Percentiles rank a stretch among this genome's conserved stretches.
phyloP scores from a whole-genome alignment of 2,329 filamentous ascomycete species.

The Diaporthe batatas region DNA sequence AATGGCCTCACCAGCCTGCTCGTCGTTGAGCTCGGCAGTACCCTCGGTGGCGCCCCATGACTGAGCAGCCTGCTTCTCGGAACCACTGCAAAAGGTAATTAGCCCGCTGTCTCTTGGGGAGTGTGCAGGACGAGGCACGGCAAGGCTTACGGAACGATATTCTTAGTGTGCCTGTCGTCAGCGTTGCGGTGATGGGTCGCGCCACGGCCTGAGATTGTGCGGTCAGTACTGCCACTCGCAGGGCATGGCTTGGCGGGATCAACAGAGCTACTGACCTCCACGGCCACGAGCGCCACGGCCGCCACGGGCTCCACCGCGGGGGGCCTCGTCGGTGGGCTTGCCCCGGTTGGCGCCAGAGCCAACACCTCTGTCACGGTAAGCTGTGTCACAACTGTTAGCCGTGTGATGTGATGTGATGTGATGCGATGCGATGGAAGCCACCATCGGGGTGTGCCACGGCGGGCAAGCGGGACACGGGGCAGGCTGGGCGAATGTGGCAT shows the following conservation, averaged over 20 bases:
- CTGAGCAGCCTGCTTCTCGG: slow-evolving; percentile 88
- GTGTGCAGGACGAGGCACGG: background rate
- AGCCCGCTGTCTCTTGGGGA: background rate
- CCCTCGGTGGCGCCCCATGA: slow-evolving; percentile 91
- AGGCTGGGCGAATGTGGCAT: slow-evolving; percentile 57
- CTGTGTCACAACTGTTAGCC: slow-evolving; percentile 59
- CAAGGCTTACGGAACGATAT: slow-evolving; percentile 60
- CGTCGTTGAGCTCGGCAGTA: slow-evolving; percentile 87
- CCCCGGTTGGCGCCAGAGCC: slow-evolving; percentile 86
- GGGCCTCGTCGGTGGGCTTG: slow-evolving; percentile 79
- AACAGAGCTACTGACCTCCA: slow-evolving; percentile 61
- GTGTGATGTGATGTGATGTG: slow-evolving; percentile 24
- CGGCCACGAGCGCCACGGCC: slow-evolving; percentile 74
- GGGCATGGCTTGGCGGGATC: background rate
- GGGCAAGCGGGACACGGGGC: background rate
- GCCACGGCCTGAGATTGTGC: slow-evolving; percentile 61
- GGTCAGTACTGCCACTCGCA: slow-evolving; percentile 33
- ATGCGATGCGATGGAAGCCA: too few species aligned
- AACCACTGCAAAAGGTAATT: slow-evolving; percentile 62
- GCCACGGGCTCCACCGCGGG: slow-evolving; percentile 69
- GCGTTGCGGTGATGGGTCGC: slow-evolving; percentile 65
- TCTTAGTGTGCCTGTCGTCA: slow-evolving; percentile 69
- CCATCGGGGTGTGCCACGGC: slow-evolving; percentile 25
- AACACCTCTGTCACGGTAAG: slow-evolving; percentile 89
- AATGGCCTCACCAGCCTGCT: slow-evolving; percentile 90